phyloP scores from a whole-genome alignment of 495 filamentous ascomycete species.

The Tuber calosporum region DNA sequence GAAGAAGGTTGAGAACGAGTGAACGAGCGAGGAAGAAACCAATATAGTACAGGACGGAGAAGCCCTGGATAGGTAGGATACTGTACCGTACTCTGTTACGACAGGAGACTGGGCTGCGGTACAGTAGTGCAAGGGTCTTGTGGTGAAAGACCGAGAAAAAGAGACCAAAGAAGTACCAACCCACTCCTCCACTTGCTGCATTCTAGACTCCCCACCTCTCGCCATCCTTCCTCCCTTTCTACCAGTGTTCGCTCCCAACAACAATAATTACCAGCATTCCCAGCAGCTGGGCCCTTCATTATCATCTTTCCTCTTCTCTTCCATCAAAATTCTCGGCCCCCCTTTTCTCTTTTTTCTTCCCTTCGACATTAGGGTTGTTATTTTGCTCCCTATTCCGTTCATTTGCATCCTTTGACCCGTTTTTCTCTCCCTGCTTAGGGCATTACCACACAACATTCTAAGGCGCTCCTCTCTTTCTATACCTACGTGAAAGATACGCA shows the following conservation, averaged over 20 bases:
- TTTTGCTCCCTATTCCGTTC: slow-evolving; percentile 30
- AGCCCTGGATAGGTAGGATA: neutral
- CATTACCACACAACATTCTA: neutral
- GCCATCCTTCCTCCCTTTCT: slow-evolving; percentile 17
- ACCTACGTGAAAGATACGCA: neutral
- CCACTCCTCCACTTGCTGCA: slow-evolving; percentile 19
- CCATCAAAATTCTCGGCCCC: slow-evolving; percentile 11
- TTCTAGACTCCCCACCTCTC: slow-evolving; percentile 24
- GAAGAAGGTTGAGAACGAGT: neutral
- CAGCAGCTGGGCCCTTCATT: slow-evolving; percentile 27
- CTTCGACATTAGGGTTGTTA: slow-evolving; percentile 12
- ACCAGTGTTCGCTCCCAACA: neutral
- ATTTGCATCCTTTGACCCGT: slow-evolving; percentile 26
- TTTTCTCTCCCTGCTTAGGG: slow-evolving; percentile 6
- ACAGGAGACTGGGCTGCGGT: neutral
- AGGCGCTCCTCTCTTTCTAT: neutral
- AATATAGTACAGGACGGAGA: slow-evolving; percentile 13
- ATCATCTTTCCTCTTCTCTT: slow-evolving; percentile 32
- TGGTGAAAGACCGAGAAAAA: slow-evolving; percentile 9
- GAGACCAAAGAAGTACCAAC: slow-evolving; percentile 11
- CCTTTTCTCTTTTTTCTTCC: slow-evolving; percentile 27
- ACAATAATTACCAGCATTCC: slow-evolving; percentile 14
- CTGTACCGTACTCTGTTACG: neutral
- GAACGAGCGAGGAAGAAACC: slow-evolving; percentile 2
- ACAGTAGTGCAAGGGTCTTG: neutral